These are phyloP conservation scores for Thecaphora frezii DNA, from an alignment of 1,284 basidiomycete genomes.

Conservation along the genomic window DNA sequence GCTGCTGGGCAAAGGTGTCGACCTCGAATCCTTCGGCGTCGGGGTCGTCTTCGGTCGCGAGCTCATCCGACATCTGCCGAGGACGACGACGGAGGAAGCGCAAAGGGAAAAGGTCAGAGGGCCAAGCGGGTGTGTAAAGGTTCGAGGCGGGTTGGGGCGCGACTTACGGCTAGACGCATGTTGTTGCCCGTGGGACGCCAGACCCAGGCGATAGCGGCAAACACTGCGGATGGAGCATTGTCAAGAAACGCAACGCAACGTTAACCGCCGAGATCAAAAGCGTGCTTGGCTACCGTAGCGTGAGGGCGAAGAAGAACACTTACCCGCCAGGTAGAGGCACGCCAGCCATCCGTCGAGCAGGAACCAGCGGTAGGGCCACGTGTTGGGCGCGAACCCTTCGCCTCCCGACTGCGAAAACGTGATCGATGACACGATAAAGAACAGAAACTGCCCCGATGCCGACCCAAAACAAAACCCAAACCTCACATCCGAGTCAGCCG, in stretches of 20 bases:
- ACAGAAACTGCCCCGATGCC: slow-evolving; percentile 60
- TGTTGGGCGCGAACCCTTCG: slow-evolving; percentile 88
- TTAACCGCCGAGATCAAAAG: too few species aligned
- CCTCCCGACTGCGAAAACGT: slow-evolving; percentile 85
- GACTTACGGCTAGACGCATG: slow-evolving; percentile 65
- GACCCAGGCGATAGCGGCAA: slow-evolving; percentile 79
- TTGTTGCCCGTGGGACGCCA: slow-evolving; percentile 94
- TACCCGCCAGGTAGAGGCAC: slow-evolving; percentile 62
- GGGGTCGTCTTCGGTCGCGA: slow-evolving; percentile 79
- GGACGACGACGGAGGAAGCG: not conserved
- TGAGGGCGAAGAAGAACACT: not conserved
- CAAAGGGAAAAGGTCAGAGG: not conserved
- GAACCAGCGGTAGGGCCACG: slow-evolving; percentile 95
- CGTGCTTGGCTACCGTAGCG: too few species aligned
- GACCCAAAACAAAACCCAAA: too few species aligned
- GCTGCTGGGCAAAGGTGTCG: slow-evolving; percentile 64
- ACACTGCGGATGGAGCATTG: slow-evolving; percentile 63
- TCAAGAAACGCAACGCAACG: too few species aligned
- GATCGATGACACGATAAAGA: slow-evolving; percentile 89
- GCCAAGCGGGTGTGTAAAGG: too few species aligned
- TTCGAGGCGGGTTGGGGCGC: too few species aligned
- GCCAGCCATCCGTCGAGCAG: slow-evolving; percentile 93
- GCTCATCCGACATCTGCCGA: slow-evolving; percentile 57
- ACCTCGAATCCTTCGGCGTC: slow-evolving; percentile 74
- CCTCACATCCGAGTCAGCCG: too few species aligned